phyloP scores from a whole-genome alignment of 495 filamentous ascomycete species.

The Penicillium daleae region DNA sequence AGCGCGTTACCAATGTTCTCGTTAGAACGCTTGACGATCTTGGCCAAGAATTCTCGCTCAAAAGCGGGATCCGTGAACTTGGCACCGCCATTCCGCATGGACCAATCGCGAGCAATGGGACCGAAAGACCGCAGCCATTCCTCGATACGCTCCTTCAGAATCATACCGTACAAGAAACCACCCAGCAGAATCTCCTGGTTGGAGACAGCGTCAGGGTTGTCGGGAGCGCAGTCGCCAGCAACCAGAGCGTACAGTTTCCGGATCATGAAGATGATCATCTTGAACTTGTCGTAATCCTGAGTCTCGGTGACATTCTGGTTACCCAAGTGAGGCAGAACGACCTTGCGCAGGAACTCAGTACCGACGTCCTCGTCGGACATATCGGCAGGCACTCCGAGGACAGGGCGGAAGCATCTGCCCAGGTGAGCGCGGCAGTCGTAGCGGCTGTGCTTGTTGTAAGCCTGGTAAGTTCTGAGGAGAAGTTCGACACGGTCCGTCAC shows the following conservation, averaged over 20 bases:
- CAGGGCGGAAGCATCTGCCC: slow-evolving; percentile 85
- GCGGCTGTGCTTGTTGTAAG: slow-evolving; percentile 78
- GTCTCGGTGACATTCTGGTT: slow-evolving; percentile 77
- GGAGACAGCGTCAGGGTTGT: slow-evolving; percentile 95
- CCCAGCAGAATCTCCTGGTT: slow-evolving; percentile 92
- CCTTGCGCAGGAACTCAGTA: slow-evolving; percentile 82
- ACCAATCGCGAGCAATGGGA: slow-evolving; percentile 68
- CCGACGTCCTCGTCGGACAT: slow-evolving; percentile 86
- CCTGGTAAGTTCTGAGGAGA: slow-evolving; percentile 88
- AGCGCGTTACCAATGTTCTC: slow-evolving; percentile 84
- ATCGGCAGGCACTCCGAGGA: slow-evolving; percentile 77
- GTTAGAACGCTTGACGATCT: slow-evolving; percentile 76
- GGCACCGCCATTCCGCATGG: slow-evolving; percentile 61
- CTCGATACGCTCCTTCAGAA: slow-evolving; percentile 91
- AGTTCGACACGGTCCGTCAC: slow-evolving; percentile 93
- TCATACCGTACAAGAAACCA: slow-evolving; percentile 91
- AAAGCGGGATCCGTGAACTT: slow-evolving; percentile 74
- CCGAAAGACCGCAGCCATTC: slow-evolving; percentile 75
- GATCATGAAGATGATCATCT: slow-evolving; percentile 93
- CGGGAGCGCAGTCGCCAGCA: slow-evolving; percentile 85
- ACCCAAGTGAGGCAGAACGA: slow-evolving; percentile 89
- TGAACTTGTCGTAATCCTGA: slow-evolving; percentile 90
- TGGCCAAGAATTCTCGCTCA: slow-evolving; percentile 73
- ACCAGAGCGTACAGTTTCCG: slow-evolving; percentile 91
- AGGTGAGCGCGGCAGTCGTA: slow-evolving; percentile 79